A percentile compares a stretch with the other conserved stretches of the same genome.
Conservation (phyloP, 768 basidiomycete genomes). For the Lactarius hengduanensis region DNA sequence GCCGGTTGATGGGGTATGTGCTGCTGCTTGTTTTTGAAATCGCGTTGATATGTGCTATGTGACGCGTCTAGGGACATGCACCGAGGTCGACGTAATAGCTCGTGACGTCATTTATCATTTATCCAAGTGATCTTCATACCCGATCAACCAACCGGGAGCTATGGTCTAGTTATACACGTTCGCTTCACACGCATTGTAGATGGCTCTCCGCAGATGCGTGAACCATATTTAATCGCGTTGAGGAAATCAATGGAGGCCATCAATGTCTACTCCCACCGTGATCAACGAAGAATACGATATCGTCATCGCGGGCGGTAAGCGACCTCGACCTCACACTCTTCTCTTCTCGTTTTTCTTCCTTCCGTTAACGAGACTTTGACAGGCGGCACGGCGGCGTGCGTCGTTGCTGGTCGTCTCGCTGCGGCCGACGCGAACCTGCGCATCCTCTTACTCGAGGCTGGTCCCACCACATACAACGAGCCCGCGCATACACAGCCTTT, state of each 20-base stretch:
- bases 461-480: constrained; percentile 48
- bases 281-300: constrained; percentile 42
- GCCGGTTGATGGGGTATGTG: too few species aligned
- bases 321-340: background rate
- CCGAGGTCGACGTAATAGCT: background rate
- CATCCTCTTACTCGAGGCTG: constrained; percentile 61
- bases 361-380: background rate
- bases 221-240: background rate
- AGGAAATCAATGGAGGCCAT: background rate
- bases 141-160: background rate
- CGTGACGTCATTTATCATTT: background rate
- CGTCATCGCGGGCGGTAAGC: constrained; percentile 56
- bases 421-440: constrained; percentile 52
- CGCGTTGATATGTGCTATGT: too few species aligned
- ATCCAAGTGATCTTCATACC: background rate
- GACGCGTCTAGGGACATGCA: background rate
- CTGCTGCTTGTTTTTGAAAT: too few species aligned
- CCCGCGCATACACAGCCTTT: constrained; percentile 53
- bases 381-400: constrained; percentile 54
- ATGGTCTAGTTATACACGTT: background rate
- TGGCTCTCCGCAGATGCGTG: background rate
- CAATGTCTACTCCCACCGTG: constrained; percentile 5
- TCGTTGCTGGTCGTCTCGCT: constrained; percentile 55
- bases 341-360: background rate
- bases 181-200: background rate